Conservation (phyloP, 1,139 yeast species). For the Yamadazyma oceani region DNA sequence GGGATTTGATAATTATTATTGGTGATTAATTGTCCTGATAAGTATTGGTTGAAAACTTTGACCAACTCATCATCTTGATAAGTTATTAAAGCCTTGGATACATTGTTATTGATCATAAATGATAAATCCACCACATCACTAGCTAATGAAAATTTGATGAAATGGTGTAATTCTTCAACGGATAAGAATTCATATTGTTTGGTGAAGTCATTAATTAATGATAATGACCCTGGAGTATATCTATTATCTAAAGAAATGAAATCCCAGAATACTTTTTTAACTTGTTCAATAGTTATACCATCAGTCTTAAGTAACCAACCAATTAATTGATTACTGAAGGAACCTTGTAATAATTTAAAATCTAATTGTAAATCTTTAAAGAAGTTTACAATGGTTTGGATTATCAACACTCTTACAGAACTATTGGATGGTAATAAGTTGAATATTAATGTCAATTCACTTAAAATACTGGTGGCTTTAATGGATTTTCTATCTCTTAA, state of each 20-base stretch:
- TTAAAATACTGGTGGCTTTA: constrained; percentile 43
- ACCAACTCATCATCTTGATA: constrained; percentile 25
- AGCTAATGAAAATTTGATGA: constrained; percentile 38
- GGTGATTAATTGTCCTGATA: constrained; percentile 33
- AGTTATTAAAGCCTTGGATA: constrained; percentile 31
- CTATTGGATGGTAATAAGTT: constrained; percentile 42
- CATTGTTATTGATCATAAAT: constrained; percentile 43
- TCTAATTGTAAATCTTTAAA: constrained; percentile 33
- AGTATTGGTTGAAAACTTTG: constrained; percentile 32
- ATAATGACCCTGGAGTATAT: constrained; percentile 31
- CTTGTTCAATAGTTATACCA: constrained; percentile 28
- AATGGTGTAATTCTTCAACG: constrained; percentile 32
- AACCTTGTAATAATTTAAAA: constrained; percentile 34
- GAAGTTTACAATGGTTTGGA: constrained; percentile 34
- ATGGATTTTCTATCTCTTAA: constrained; percentile 50
- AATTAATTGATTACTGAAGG: constrained; percentile 39
- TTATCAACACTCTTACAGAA: constrained; percentile 31
- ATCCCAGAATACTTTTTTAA: constrained; percentile 38
- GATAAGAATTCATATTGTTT: constrained; percentile 21
- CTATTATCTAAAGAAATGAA: constrained; percentile 38
- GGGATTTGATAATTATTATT: constrained; percentile 25
- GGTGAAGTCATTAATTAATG: constrained; percentile 38
- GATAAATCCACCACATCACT: constrained; percentile 47
- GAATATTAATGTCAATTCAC: constrained; percentile 44
- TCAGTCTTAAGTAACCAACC: constrained; percentile 35